Evolutionary conservation across 306 rosid genomes (phyloP), one percentile per base, ranked within the genome.

Genomic region (Gynostemma pentaphyllum): DNA sequence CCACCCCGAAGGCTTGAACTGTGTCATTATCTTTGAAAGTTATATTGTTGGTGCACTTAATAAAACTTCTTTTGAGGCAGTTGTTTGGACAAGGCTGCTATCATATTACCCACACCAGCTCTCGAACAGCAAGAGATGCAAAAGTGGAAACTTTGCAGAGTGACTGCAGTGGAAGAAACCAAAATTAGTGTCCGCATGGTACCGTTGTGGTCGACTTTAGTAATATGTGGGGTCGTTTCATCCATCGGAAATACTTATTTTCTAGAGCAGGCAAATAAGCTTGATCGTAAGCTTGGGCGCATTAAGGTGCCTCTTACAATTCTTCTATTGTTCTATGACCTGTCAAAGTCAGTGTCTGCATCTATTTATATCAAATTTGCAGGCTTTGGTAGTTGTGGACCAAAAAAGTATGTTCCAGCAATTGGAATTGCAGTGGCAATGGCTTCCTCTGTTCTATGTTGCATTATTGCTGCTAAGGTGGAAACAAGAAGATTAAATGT

Each of bases 181-280:
- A 71, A 74, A 27, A 44, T 26, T 24, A 14, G 55, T 39, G 1
- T 55, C 14, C 52, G 67, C 21, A 9, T 70, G 37, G 13, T 68
- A 24, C 74, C 77, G 4, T 2, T 71, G 10, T 79, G 69, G 69
- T 9, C 64, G 6, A 63, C 62, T 4, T 48, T 68, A 21, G 24
- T 67, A 22, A 10, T 64, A 47, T 64, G 73, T 28, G 80, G 77
- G 4, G 32, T 71, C 22, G 70, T 72, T 23, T 45, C 41, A 36
- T 79, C 83, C 8, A 51, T 75, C n/a, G 80, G 83, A 21, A 39
- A 50, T 26, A 71, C 80, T 21, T 71, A 56, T 46, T 79, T 79
- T 56, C 51, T 74, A 0, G 75, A 72, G 18, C 75, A 79, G 75
- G 83, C 78, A 60, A 50, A 30, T 14, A 16, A 51, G 27, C 39